Percentiles rank a stretch among this genome's conserved stretches.
Evolutionary conservation across 164 flowering plant species (phyloP).

Genomic region (Vitis cinerea): DNA sequence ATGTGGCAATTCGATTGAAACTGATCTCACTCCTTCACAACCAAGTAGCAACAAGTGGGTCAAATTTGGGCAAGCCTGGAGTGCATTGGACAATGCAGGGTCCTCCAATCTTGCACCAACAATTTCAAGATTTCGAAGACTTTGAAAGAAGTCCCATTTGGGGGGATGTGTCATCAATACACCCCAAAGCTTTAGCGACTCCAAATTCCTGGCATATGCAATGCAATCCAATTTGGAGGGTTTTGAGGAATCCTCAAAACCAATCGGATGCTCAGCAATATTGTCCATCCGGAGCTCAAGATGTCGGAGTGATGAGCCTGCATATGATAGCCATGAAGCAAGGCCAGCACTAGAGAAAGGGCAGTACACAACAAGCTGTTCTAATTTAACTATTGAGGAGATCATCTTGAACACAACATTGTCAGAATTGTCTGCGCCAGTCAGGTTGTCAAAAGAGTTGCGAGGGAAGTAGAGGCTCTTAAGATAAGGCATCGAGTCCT

Average conservation of each 20-base stretch:
- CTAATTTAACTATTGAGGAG: conserved; percentile 34
- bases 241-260: conserved; percentile 12
- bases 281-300: conserved; percentile 88
- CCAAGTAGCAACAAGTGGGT: conserved; percentile 58
- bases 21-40: conserved; percentile 64
- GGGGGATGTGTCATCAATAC: conserved; percentile 60
- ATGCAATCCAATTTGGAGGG: conserved; percentile 64
- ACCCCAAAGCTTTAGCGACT: conserved; percentile 83
- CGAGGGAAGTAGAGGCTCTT: conserved; percentile 71
- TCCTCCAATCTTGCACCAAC: conserved; percentile 76
- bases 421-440: conserved; percentile 33
- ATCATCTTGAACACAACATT: conserved; percentile 44
- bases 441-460: conserved; percentile 50
- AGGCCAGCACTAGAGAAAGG: conserved; percentile 62
- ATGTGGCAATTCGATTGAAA: conserved; percentile 55
- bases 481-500: conserved; percentile 54
- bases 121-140: conserved; percentile 61
- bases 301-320: conserved; percentile 39
- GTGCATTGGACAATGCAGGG: conserved; percentile 42
- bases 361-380: conserved; percentile 75
- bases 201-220: conserved; percentile 42
- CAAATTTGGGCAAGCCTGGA: conserved; percentile 73
- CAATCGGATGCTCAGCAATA: conserved; percentile 29
- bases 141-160: conserved; percentile 62
- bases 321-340: conserved; percentile 53